These are phyloP conservation scores for Alternaria triticimaculans DNA, from an alignment of 2,329 filamentous ascomycete species.

Conservation along the genomic window DNA sequence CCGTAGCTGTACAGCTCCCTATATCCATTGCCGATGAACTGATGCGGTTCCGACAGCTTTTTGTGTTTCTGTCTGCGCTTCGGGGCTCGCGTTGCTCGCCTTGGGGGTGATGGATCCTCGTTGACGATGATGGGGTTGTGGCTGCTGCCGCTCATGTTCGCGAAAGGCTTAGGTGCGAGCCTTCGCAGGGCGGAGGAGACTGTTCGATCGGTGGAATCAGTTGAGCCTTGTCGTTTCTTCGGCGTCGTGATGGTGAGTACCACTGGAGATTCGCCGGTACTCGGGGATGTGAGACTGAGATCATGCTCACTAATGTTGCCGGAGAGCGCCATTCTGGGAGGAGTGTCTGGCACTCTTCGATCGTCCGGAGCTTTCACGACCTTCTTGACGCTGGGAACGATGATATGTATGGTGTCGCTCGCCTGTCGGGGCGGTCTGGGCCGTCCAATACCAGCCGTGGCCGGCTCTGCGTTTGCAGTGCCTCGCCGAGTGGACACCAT, in stretches of 20 bases:
- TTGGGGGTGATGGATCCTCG: slow-evolving; percentile 13
- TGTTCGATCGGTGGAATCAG: not conserved
- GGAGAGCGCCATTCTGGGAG: not conserved
- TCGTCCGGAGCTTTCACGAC: not conserved
- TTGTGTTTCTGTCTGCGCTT: not conserved
- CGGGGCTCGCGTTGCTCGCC: not conserved
- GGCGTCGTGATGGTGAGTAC: not conserved
- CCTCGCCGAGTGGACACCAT: slow-evolving; percentile 22
- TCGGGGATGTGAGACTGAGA: slow-evolving; percentile 20
- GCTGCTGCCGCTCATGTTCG: slow-evolving; percentile 17
- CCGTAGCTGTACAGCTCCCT: slow-evolving; percentile 15
- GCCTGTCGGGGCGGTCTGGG: not conserved
- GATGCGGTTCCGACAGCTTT: slow-evolving; percentile 10
- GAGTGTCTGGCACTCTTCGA: not conserved
- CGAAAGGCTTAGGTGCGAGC: not conserved
- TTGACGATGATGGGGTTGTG: slow-evolving; percentile 35
- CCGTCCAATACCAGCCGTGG: not conserved
- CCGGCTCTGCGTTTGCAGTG: slow-evolving; percentile 5
- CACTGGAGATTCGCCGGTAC: not conserved
- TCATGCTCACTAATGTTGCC: slow-evolving; percentile 12
- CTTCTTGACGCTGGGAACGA: not conserved
- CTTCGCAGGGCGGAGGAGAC: not conserved
- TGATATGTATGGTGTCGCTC: not conserved
- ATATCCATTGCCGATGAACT: slow-evolving; percentile 17
- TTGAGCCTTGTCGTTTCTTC: not conserved